Evolutionary conservation across 2,329 filamentous ascomycete genomes (phyloP).

Genomic region (Tolypocladium album): DNA sequence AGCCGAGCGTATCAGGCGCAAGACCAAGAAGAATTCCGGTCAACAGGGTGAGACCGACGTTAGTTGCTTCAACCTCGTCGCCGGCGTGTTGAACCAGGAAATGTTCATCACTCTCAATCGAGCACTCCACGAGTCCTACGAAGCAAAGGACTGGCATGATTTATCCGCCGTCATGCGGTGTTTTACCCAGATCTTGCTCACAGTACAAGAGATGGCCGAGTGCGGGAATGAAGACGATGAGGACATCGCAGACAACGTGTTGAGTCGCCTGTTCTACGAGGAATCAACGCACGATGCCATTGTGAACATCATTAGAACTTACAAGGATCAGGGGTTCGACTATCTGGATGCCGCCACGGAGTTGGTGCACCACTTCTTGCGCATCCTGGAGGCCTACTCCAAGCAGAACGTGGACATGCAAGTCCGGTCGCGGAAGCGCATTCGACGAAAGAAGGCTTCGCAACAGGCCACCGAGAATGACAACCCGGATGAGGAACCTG

Average conservation of each 20-base stretch:
- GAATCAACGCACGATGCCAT: constrained; percentile 87
- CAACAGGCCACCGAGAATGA: constrained; percentile 23
- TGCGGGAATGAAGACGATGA: constrained; percentile 85
- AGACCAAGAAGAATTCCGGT: constrained; percentile 43
- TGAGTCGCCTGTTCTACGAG: constrained; percentile 97
- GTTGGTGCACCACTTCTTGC: constrained; percentile 80
- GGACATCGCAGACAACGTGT: constrained; percentile 94
- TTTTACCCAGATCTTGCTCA: constrained; percentile 88
- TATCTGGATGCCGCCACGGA: constrained; percentile 91
- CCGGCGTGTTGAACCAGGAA: constrained; percentile 84
- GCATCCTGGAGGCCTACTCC: constrained; percentile 84
- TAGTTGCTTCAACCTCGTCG: constrained; percentile 77
- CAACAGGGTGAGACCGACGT: constrained; percentile 38
- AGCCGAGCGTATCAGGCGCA: constrained; percentile 66
- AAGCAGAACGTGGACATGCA: constrained; percentile 94
- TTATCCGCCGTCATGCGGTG: constrained; percentile 83
- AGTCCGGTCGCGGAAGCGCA: constrained; percentile 68
- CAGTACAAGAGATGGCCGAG: constrained; percentile 83
- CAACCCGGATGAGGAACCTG: constrained; percentile 42
- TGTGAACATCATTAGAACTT: constrained; percentile 68
- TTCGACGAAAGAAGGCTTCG: constrained; percentile 58
- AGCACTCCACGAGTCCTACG: constrained; percentile 66
- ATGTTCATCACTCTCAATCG: constrained; percentile 85
- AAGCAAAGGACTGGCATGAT: constrained; percentile 80
- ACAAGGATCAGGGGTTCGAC: constrained; percentile 87